Evolutionary conservation across 1,284 basidiomycete genomes (phyloP), one percentile per base, ranked within the genome.

Genomic region (Apiotrichum veenhuisii): DNA sequence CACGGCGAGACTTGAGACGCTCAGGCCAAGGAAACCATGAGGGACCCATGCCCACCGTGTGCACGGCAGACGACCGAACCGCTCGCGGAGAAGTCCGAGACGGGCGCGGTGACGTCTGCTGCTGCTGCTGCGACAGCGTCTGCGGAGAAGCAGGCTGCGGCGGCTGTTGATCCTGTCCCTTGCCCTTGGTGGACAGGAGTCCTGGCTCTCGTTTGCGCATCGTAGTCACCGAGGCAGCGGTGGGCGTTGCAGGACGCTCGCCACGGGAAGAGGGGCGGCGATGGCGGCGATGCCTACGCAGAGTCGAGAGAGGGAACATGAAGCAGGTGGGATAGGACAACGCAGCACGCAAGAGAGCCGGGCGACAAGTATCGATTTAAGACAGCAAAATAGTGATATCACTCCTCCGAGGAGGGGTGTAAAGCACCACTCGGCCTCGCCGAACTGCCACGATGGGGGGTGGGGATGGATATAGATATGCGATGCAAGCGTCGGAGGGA

Each of bases 1-100:
- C 27, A 18, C 46, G 46, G 33, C 46, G 33, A 30, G 46, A 48
- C 33, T 37, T 34, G 8, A 48, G 46, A 25, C 46, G 30, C 33
- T 48, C 33, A n/a, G 44, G 44, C 44, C 44, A 46, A 18, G 44
- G 44, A 25, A 48, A 48, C 46, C 46, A 48, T 8, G 46, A 48
- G 33, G 46, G 33, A 3, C 33, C 33, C 11, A 48, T 48, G 46
- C 46, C 46, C 20, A 48, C 46, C 30, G 46, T 20, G 20, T 36
- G 33, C 5, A 30, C 22, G 5, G 30, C 33, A 22, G 45, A 36
- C 33, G 30, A 7, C 33, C 22, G 46, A 17, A n/a, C 20, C 3
- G 5, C 7, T 11, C 46, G 33, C 46, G 46, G 46, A 36, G 44
- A 46, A 33, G 18, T 34, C 44, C 46, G 46, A 48, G 46, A 48